Evolutionary conservation across 2,329 filamentous ascomycete species (phyloP).

Genomic region (Exophiala sideris): DNA sequence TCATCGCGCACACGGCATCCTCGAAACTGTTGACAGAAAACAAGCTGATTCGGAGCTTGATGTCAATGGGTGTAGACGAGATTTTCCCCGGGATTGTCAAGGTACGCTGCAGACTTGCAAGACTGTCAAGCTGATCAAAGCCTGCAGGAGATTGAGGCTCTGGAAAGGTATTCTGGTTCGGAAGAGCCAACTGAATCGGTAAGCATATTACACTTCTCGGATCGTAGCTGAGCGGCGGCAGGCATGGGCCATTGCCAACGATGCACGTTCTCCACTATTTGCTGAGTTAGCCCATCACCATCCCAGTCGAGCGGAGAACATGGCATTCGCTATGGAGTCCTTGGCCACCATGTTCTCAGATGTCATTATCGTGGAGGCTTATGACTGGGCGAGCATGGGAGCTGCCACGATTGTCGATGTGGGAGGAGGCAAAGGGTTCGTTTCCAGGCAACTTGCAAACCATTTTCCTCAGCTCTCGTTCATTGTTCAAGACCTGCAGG

Average conservation of each 20-base stretch:
- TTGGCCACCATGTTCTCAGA: background rate
- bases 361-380: background rate
- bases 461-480: background rate
- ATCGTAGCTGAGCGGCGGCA: background rate
- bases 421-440: slow-evolving; percentile 1
- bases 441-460: background rate
- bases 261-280: background rate
- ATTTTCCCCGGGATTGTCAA: too few species aligned
- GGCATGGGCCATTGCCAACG: slow-evolving; percentile 3
- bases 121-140: background rate
- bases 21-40: slow-evolving; percentile 14
- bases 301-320: background rate
- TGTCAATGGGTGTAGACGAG: slow-evolving; percentile 1
- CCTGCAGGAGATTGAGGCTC: slow-evolving; percentile 16
- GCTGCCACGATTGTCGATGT: background rate
- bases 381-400: background rate
- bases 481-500: background rate
- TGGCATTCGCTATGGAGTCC: slow-evolving; percentile 2
- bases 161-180: slow-evolving; percentile 11
- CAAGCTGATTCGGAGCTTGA: slow-evolving; percentile 5
- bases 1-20: slow-evolving; percentile 4
- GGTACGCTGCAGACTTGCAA: too few species aligned
- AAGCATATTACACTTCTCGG: background rate
- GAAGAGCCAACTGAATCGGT: slow-evolving; percentile 10
- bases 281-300: background rate